Evolutionary conservation across 768 basidiomycete species (phyloP), one percentile per base, ranked within the genome.

Genomic region (Hysterangium stoloniferum): DNA sequence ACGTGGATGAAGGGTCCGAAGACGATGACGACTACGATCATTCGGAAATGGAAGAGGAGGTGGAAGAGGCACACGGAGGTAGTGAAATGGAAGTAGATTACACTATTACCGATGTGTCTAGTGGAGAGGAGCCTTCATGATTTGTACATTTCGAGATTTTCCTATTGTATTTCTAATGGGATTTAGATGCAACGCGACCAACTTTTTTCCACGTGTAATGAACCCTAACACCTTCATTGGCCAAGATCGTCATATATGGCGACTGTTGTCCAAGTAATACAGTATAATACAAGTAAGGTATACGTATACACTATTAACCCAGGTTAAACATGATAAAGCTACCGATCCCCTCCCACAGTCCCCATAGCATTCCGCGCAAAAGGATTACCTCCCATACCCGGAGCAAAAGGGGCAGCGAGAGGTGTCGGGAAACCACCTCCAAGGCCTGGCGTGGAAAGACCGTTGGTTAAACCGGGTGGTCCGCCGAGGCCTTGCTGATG

Each of bases 21-120:
- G 54, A 52, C 59, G 56, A 52, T 17, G 58, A 59, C 32, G 57
- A 57, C 22, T 20, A 51, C 19, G 27, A 17, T 9, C 24, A 50
- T 2, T 56, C 45, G 25, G 54, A 54, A 12, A 54, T 57, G 12
- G 56, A 54, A 7, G 58, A 48, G 38, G 54, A 48, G 19, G 52
- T 34, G 7, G 55, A 25, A 33, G 54, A 38, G 2, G 59, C 27
- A 33, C 54, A 56, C 13, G 55, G 46, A 6, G 50, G 34, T 2
- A 55, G 48, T 12, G 59, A 53, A 19, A 51, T 41, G n/a, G 53
- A 44, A 19, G 57, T 53, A 3, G 54, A 56, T 33, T n/a, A n/a
- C n/a, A n/a, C n/a, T n/a, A 49, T 22, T 13, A 29, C 29, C 7
- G 53, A 52, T 46, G 52, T 32, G 45, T 25, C 42, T 15, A 31